Base-by-base conservation (phyloP, 345 rosid genomes). In the Corymbia maculata region DNA sequence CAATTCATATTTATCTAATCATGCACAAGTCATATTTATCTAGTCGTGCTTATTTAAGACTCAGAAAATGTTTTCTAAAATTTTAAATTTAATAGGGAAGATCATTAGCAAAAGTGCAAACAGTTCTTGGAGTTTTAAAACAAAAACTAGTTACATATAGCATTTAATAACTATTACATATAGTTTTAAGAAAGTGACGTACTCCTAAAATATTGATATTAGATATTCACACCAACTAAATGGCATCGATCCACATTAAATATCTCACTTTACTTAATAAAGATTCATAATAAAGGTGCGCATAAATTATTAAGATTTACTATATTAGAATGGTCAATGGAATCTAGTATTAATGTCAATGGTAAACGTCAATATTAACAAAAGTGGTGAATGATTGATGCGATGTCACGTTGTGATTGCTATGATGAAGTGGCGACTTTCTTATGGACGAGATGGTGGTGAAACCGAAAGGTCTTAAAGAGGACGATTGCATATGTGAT, bases 351-450 rank as follows among this genome's bases (percentile, higher is more conserved):
- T 4, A 24, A 36, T 3, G 80, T 17, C 1, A 13, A 3, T 9
- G 7, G 13, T 3, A 0, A 36, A 70, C 12, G 47, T 36, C 13
- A 1, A 0, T 19, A 4, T 36, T 9, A 26, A 17, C 24, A 70
- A 17, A 68, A 32, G 79, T 68, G 13, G 13, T 32, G 21, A 2
- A 68, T 32, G 45, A 16, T 0, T 16, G 3, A 32, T 8, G 79
- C 14, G 22, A 68, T 68, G 16, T 8, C 22, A 21, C 32, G 45
- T 4, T 9, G 5, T 6, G 45, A 44, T 14, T 68, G 45, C 22
- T 11, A 4, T 30, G 45, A 32, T 32, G 21, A 68, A 32, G 32
- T 0, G 3, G 3, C 2, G 44, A 32, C 9, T 5, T 6, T 32
- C 0, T 32, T 16, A 32, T 1, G 11, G 32, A 32, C 6, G 12